These are phyloP conservation scores for Penicillium sp. DNA, from an alignment of 2,329 filamentous ascomycete species.

Conservation along the genomic window DNA sequence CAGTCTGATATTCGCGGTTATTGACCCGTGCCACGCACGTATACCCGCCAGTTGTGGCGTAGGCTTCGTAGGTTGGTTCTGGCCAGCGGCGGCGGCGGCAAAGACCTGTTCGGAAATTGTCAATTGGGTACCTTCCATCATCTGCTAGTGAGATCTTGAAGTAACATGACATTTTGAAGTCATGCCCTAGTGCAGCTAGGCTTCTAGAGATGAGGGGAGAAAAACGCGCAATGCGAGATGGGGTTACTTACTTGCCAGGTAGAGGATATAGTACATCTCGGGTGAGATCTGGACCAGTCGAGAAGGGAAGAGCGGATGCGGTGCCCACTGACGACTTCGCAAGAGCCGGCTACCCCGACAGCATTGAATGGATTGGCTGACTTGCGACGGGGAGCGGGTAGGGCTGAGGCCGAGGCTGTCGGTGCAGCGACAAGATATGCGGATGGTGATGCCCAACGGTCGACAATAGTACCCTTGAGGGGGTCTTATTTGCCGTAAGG, in stretches of 20 bases:
- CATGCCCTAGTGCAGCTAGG: background rate
- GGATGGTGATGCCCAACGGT: conserved; percentile 22
- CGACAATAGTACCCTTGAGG: background rate
- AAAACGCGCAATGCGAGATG: conserved; percentile 22
- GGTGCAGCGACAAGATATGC: conserved; percentile 10
- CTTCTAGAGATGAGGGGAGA: background rate
- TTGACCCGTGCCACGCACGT: conserved; percentile 92
- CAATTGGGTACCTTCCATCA: conserved; percentile 30
- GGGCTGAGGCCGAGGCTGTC: conserved; percentile 15
- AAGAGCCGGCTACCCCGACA: conserved; percentile 17
- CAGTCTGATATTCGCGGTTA: conserved; percentile 93
- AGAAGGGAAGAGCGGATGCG: background rate
- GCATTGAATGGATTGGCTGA: conserved; percentile 23
- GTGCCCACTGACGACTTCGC: conserved; percentile 15
- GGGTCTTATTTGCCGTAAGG: background rate
- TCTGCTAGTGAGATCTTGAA: background rate
- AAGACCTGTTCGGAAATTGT: conserved; percentile 62
- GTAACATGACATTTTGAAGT: background rate
- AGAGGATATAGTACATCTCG: conserved; percentile 57
- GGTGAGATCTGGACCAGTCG: background rate
- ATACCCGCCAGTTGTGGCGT: conserved; percentile 70
- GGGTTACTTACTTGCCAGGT: conserved; percentile 67
- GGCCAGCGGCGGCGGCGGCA: conserved; percentile 93
- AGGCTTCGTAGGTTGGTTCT: conserved; percentile 84
- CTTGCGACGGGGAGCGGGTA: conserved; percentile 12